A percentile compares a stretch with the other conserved stretches of the same genome.
Evolutionary conservation across 2,329 filamentous ascomycete species (phyloP).

Genomic region (Neocatenulostroma microsporum): DNA sequence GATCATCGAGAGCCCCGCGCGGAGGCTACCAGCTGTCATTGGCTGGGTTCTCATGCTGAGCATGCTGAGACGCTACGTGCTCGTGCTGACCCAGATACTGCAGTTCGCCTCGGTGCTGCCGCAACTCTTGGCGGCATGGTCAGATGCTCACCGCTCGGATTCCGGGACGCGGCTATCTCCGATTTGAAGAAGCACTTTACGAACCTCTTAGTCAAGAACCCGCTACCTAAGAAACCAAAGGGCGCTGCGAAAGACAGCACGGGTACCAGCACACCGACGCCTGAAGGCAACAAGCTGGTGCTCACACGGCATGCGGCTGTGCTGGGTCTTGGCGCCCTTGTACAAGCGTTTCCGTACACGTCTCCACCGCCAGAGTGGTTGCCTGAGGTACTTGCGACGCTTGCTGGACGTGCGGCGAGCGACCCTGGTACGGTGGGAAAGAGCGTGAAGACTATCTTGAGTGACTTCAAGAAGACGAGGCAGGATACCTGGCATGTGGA

Average conservation of each 20-base stretch:
- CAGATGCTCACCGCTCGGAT: slow-evolving; percentile 74
- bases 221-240: slow-evolving; percentile 62
- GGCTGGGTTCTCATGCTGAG: too few species aligned
- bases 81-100: too few species aligned
- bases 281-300: slow-evolving; percentile 67
- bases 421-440: slow-evolving; percentile 91
- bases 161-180: slow-evolving; percentile 70
- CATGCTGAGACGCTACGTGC: too few species aligned
- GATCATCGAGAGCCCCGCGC: too few species aligned
- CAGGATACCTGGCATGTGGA: slow-evolving; percentile 98
- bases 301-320: slow-evolving; percentile 83
- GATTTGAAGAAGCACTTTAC: slow-evolving; percentile 74
- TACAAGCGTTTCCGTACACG: slow-evolving; percentile 93
- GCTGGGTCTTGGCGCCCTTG: slow-evolving; percentile 77
- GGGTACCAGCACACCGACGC: slow-evolving; percentile 56
- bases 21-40: too few species aligned
- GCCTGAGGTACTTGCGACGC: slow-evolving; percentile 77
- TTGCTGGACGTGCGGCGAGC: slow-evolving; percentile 76
- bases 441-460: slow-evolving; percentile 86
- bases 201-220: slow-evolving; percentile 68
- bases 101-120: slow-evolving; percentile 88
- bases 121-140: slow-evolving; percentile 96
- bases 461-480: slow-evolving; percentile 98
- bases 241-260: slow-evolving; percentile 32
- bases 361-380: slow-evolving; percentile 90